These are phyloP conservation scores for Zizania palustris DNA, from an alignment of 202 grass and related monocot species.

Conservation along the genomic window DNA sequence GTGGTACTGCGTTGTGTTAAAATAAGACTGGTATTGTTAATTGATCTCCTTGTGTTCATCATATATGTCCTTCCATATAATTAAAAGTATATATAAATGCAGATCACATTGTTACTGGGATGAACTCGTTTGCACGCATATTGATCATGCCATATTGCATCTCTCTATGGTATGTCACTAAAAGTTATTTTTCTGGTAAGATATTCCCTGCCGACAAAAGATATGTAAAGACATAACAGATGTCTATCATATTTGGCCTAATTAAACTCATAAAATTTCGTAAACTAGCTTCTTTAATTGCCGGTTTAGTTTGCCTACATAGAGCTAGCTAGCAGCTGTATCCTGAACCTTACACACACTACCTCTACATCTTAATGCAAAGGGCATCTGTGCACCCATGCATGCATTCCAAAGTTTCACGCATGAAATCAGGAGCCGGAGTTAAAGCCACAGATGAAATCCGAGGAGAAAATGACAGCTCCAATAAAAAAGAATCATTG, in stretches of 20 bases:
- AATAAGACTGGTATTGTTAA: background rate
- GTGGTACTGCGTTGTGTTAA: background rate
- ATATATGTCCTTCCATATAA: background rate
- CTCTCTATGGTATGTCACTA: background rate
- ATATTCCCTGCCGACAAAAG: background rate
- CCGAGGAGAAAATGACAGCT: background rate
- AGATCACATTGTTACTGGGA: background rate
- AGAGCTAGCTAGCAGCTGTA: background rate
- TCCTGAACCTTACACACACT: background rate
- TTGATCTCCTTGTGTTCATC: background rate
- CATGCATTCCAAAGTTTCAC: background rate
- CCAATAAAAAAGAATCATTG: conserved; percentile 2
- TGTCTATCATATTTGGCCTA: background rate
- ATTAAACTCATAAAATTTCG: background rate
- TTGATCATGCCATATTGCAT: background rate
- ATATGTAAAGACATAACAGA: background rate
- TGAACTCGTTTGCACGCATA: background rate
- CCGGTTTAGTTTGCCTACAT: background rate
- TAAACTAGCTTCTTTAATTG: background rate
- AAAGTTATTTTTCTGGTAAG: background rate
- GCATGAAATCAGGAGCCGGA: conserved; percentile 45
- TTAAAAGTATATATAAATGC: background rate
- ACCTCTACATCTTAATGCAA: background rate
- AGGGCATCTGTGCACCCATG: background rate
- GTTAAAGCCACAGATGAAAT: conserved; percentile 33